Evolutionary conservation across 2,329 filamentous ascomycete species (phyloP).

Genomic region (Colletotrichum sp.): DNA sequence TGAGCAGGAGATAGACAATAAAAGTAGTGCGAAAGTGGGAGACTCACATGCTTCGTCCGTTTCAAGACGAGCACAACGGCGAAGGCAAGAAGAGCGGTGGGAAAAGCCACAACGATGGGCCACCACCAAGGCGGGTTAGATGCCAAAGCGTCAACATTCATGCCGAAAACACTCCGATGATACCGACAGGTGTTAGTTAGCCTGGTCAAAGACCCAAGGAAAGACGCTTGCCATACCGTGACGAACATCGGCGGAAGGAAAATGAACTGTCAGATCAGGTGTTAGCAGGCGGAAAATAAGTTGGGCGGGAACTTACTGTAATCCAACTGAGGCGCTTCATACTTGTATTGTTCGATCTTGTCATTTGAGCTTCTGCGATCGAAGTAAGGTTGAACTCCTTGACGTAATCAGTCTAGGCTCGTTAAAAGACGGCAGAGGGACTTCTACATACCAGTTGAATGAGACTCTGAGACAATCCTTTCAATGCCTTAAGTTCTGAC

Average conservation of each 20-base stretch:
- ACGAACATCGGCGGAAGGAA: not conserved
- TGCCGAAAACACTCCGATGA: not conserved
- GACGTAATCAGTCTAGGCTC: rapidly evolving
- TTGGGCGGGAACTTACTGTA: not conserved
- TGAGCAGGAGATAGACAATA: too few species aligned
- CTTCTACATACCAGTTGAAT: not conserved
- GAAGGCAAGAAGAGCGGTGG: not conserved
- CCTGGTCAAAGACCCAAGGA: too few species aligned
- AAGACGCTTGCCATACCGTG: rapidly evolving
- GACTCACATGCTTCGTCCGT: not conserved
- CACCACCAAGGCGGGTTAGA: rapidly evolving
- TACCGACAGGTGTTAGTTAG: not conserved
- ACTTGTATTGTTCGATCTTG: not conserved
- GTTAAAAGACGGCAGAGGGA: too few species aligned
- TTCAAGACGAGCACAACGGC: not conserved
- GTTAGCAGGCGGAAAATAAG: rapidly evolving
- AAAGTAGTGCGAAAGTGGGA: too few species aligned
- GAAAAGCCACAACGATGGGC: rapidly evolving
- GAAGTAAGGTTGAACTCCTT: not conserved
- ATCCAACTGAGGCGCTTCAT: not conserved
- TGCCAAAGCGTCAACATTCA: not conserved
- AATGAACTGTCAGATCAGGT: not conserved
- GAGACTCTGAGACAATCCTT: not conserved
- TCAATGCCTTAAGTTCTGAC: not conserved
- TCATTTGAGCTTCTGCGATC: not conserved